Evolutionary conservation across 257 asterid species (phyloP).

Genomic region (Jacaranda copaia): DNA sequence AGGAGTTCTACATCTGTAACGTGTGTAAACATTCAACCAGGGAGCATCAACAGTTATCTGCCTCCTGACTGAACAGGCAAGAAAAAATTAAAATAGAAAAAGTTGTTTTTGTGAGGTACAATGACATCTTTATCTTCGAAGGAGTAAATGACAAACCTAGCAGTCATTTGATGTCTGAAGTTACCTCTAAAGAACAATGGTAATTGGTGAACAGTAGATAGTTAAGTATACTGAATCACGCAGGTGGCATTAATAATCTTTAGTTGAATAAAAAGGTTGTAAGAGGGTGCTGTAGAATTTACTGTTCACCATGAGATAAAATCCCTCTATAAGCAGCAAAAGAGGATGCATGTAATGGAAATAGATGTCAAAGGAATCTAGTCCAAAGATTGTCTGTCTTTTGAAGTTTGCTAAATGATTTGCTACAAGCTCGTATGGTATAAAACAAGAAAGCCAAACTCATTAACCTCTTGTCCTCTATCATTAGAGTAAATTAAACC

Average conservation of each 20-base stretch:
- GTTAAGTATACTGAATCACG: neutral
- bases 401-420: constrained; percentile 18
- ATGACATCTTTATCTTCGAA: neutral
- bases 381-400: neutral
- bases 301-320: neutral
- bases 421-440: neutral
- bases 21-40: constrained; percentile 14
- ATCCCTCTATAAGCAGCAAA: neutral
- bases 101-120: neutral
- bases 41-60: neutral
- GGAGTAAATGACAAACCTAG: constrained; percentile 15
- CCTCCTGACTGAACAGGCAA: constrained; percentile 4
- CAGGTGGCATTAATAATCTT: constrained; percentile 6
- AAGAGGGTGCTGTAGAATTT: neutral
- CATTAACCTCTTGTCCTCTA: neutral
- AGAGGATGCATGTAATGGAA: neutral
- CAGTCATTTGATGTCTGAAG: constrained; percentile 12
- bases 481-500: neutral
- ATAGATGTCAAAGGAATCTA: constrained; percentile 20
- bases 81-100: constrained; percentile 14
- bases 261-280: constrained; percentile 5
- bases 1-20: constrained; percentile 4
- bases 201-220: constrained; percentile 3
- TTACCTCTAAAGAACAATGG: neutral
- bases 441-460: neutral